These are phyloP conservation scores for Asterophora parasitica DNA, from an alignment of 768 basidiomycete species.

Conservation along the genomic window DNA sequence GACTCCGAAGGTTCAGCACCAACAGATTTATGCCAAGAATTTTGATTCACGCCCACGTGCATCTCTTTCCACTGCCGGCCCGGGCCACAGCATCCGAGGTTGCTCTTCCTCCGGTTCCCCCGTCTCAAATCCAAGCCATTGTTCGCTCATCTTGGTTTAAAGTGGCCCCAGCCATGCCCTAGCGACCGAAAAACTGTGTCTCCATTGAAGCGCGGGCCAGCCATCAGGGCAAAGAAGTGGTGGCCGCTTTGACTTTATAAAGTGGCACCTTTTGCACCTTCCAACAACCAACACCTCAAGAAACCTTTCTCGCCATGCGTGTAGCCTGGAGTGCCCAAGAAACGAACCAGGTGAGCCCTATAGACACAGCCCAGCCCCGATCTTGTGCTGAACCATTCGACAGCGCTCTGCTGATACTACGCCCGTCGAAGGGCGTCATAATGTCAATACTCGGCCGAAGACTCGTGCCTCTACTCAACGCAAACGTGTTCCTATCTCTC, in stretches of 20 bases:
- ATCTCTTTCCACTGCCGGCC: too few relatives aligned
- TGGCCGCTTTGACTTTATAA: slow-evolving; percentile 13
- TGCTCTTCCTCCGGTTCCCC: not conserved
- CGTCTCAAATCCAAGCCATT: not conserved
- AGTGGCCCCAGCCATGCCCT: not conserved
- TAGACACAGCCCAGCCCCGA: not conserved
- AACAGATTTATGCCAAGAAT: not conserved
- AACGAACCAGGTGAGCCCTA: not conserved
- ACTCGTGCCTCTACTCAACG: not conserved
- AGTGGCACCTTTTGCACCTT: not conserved
- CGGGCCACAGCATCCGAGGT: not conserved
- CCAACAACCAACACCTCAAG: not conserved
- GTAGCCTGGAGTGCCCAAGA: slow-evolving; percentile 2
- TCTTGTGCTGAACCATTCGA: not conserved
- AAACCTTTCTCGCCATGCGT: not conserved
- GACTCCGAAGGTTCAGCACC: too few relatives aligned
- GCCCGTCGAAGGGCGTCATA: not conserved
- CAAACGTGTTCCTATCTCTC: slow-evolving; percentile 3
- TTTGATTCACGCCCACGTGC: not conserved
- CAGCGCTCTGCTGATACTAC: not conserved
- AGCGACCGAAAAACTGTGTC: not conserved
- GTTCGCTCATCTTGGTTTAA: slow-evolving; percentile 1
- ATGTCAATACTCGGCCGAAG: not conserved
- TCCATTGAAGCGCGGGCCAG: not conserved
- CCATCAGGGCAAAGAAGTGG: slow-evolving; percentile 4